Percentiles rank a stretch among this genome's conserved stretches.
phyloP scores from a whole-genome alignment of 257 asterid species.

The Gynochthodes officinalis region DNA sequence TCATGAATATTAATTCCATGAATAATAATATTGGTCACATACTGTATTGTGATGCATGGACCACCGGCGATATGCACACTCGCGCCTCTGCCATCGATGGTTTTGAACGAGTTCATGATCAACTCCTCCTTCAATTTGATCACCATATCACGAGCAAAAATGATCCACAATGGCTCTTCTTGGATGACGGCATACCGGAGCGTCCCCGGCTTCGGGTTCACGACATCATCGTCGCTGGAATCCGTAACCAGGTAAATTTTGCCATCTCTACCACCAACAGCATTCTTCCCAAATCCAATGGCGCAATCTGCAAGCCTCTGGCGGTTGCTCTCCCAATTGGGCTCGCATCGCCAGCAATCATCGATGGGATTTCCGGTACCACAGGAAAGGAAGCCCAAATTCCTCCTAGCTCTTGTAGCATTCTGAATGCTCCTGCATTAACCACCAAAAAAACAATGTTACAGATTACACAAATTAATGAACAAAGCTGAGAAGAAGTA shows the following conservation, averaged over 20 bases:
- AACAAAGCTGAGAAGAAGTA: too few relatives aligned
- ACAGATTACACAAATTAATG: too few relatives aligned
- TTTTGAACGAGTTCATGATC: conserved; percentile 84
- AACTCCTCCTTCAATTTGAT: conserved; percentile 67
- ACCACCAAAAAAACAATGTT: conserved; percentile 5
- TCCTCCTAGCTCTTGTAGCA: conserved; percentile 65
- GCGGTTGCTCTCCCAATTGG: conserved; percentile 66
- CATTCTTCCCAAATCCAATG: conserved; percentile 72
- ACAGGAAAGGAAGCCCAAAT: conserved; percentile 58
- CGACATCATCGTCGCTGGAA: conserved; percentile 44
- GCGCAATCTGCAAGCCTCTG: conserved; percentile 70
- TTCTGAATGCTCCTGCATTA: conserved; percentile 50
- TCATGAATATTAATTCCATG: conserved; percentile 79
- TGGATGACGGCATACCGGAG: conserved; percentile 67
- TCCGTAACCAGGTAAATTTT: conserved; percentile 60
- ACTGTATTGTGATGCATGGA: conserved; percentile 77
- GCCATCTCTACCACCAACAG: conserved; percentile 66
- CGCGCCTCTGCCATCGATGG: conserved; percentile 78
- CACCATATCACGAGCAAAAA: conserved; percentile 72
- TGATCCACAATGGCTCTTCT: conserved; percentile 71
- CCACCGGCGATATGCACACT: conserved; percentile 80
- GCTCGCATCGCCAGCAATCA: conserved; percentile 80
- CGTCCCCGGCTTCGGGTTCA: conserved; percentile 69
- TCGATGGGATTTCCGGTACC: conserved; percentile 81
- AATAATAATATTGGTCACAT: conserved; percentile 65